Base-by-base conservation (phyloP, 257 asterid genomes). In the Cordia subcordata region DNA sequence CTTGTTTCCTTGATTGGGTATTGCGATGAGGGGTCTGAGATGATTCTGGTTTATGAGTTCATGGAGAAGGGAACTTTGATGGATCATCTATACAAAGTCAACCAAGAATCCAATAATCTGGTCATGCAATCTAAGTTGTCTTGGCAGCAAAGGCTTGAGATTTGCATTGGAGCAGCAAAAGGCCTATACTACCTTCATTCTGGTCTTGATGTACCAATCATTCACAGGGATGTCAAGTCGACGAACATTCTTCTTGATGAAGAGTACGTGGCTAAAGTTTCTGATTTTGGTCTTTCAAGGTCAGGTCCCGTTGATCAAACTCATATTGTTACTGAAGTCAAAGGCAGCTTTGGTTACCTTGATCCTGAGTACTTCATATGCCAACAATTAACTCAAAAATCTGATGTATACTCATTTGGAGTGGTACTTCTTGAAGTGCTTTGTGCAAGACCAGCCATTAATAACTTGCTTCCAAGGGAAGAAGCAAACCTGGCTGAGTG, bases 351-450 rank as follows among this genome's bases (percentile, higher is more conserved):
- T 8, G 92, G 92, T 16, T 83, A 86, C 49, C 59, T 81, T 20
- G 92, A 86, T 58, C 92, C 89, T 0, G 92, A 83, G 33, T 83
- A 81, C 23, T 75, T 52, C 11, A 72, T 16, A 18, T 69, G 69
- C 59, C 11, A 49, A 10, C 72, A 70, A 47, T 64, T 83, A 0
- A 86, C 85, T 23, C 79, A 67, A 11, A 86, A 83, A 16, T 83
- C 88, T 1, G 92, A 83, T 21, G 89, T 81, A 5, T 83, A 83
- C 56, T 77, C 89, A 0, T 86, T 86, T 4, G 95, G 89, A 5
- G 92, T 83, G 0, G 92, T 86, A 0, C 87, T 86, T 37, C 80
- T 86, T 38, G 95, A 86, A 60, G 83, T 73, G 1, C 68, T 86
- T 0, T 83, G 87, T 49, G 88, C 88, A 13, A 63, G 91, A 68